Percentiles rank a stretch among this genome's conserved stretches.
These are phyloP conservation scores for Aureobasidium melanogenum DNA, from an alignment of 2,329 filamentous ascomycete species.

Conservation along the genomic window DNA sequence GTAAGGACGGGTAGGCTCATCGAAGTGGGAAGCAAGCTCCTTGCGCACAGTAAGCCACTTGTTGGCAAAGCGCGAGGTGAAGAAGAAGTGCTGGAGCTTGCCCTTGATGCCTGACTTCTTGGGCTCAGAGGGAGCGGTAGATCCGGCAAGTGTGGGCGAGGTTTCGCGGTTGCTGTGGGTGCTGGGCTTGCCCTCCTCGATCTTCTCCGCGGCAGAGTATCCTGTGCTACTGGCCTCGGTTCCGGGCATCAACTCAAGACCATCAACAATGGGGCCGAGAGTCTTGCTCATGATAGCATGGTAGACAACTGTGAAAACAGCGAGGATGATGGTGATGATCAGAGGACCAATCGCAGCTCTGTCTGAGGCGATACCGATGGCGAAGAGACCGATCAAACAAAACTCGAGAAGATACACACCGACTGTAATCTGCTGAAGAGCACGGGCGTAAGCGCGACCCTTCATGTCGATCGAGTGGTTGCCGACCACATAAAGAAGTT, in stretches of 20 bases:
- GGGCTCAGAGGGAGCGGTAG: not conserved
- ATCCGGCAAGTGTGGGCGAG: not conserved
- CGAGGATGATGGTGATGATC: slow-evolving; percentile 33
- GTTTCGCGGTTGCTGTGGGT: not conserved
- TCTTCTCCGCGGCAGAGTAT: slow-evolving; percentile 14
- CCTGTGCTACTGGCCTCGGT: slow-evolving; percentile 24
- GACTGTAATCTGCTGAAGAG: slow-evolving; percentile 38
- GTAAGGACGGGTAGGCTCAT: slow-evolving; percentile 22
- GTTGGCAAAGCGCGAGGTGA: not conserved
- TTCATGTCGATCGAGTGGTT: slow-evolving; percentile 39
- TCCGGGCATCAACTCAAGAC: slow-evolving; percentile 14
- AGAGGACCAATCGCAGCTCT: slow-evolving; percentile 32
- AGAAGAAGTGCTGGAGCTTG: slow-evolving; percentile 12
- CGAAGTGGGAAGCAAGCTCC: slow-evolving; percentile 24
- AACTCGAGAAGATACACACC: slow-evolving; percentile 40
- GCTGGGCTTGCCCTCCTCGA: slow-evolving; percentile 16
- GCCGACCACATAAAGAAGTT: slow-evolving; percentile 38
- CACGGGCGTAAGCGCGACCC: slow-evolving; percentile 37
- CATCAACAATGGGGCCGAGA: slow-evolving; percentile 17
- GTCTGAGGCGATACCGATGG: slow-evolving; percentile 26
- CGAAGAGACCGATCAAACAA: slow-evolving; percentile 40
- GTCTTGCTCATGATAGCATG: slow-evolving; percentile 28
- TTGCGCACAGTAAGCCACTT: slow-evolving; percentile 1
- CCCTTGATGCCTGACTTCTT: slow-evolving; percentile 2
- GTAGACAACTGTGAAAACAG: slow-evolving; percentile 35